phyloP scores from a whole-genome alignment of 2,329 filamentous ascomycete species.

The Blumeria hordei region DNA sequence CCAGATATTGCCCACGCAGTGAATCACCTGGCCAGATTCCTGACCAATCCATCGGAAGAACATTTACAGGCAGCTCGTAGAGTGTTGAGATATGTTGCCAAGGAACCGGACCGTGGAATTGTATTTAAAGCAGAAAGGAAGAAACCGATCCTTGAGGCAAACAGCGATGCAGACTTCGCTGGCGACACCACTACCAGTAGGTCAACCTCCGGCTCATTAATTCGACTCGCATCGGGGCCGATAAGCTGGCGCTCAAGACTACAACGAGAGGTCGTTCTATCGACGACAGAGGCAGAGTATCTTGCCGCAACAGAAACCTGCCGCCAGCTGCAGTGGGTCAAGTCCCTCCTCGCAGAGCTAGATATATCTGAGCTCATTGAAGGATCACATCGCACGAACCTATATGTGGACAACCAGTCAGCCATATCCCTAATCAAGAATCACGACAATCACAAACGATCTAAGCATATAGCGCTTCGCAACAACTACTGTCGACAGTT shows the following conservation, averaged over 20 bases:
- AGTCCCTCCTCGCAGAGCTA: background rate
- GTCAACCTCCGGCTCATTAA: background rate
- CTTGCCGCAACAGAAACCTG: background rate
- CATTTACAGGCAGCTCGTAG: background rate
- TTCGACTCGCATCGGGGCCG: background rate
- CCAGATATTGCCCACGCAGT: background rate
- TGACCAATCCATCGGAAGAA: background rate
- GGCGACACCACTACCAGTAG: background rate
- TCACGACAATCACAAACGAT: no score
- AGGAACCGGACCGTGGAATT: background rate
- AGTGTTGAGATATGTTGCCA: background rate
- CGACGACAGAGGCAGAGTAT: background rate
- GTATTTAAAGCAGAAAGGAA: background rate
- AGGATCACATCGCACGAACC: background rate
- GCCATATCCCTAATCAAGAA: background rate
- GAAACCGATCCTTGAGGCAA: background rate
- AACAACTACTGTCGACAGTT: no score
- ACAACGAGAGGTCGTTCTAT: background rate
- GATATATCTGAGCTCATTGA: background rate
- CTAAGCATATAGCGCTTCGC: no score
- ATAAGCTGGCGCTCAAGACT: background rate
- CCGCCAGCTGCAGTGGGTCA: background rate
- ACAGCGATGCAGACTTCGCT: background rate
- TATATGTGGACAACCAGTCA: background rate
- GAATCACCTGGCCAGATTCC: background rate